Percentiles rank a stretch among this genome's conserved stretches.
These are phyloP conservation scores for Setaria italica DNA, from an alignment of 202 grass and related monocot genomes.

Conservation along the genomic window DNA sequence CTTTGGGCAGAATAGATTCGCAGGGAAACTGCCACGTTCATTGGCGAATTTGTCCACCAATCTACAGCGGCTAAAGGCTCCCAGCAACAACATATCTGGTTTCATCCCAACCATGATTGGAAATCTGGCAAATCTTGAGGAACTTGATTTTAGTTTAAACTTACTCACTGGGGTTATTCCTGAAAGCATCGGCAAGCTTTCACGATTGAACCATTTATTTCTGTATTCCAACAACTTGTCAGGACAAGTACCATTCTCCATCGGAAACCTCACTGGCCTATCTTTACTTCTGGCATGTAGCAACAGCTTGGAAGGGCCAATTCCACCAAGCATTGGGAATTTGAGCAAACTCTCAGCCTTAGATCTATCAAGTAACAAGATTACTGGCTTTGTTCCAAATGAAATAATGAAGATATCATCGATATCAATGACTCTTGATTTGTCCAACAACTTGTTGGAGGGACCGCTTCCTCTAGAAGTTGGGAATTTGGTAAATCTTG, in stretches of 20 bases:
- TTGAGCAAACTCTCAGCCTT: conserved; percentile 35
- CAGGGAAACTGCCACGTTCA: conserved; percentile 14
- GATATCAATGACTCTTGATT: neutral
- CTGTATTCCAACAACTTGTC: conserved; percentile 42
- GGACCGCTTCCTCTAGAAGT: conserved; percentile 36
- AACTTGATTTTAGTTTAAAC: conserved; percentile 26
- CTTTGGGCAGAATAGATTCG: conserved; percentile 7
- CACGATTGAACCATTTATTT: conserved; percentile 11
- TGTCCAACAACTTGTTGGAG: conserved; percentile 42
- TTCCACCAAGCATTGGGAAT: conserved; percentile 55
- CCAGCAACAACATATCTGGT: conserved; percentile 27
- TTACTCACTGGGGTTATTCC: conserved; percentile 42
- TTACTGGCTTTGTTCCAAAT: conserved; percentile 20
- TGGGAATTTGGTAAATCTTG: conserved; percentile 33
- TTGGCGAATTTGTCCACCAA: conserved; percentile 45
- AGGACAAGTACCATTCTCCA: conserved; percentile 37
- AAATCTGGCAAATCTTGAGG: conserved; percentile 35
- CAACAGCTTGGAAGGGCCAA: conserved; percentile 43
- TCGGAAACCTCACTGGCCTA: conserved; percentile 42
- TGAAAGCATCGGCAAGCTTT: conserved; percentile 45
- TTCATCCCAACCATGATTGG: conserved; percentile 35
- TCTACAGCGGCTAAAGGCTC: neutral
- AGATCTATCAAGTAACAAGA: conserved; percentile 33
- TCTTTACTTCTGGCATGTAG: neutral
- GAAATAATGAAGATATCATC: conserved; percentile 32